phyloP scores from a whole-genome alignment of 2,329 filamentous ascomycete species.

The Verticillium nubilum region DNA sequence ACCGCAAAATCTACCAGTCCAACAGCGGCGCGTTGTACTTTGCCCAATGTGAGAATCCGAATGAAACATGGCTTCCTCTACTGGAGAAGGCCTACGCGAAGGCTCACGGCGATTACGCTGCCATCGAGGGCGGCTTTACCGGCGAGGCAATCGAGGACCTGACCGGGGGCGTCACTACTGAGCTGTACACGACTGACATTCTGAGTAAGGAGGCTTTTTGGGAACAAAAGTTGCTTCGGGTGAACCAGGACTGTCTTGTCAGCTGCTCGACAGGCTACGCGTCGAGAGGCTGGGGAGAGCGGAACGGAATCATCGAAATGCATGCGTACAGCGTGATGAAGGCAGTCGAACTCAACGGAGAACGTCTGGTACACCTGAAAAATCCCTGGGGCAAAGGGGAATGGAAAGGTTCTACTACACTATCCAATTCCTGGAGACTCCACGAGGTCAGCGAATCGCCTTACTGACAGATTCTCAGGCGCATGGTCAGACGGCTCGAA shows the following conservation, averaged over 20 bases:
- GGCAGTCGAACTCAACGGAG: constrained; percentile 52
- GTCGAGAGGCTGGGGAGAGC: constrained; percentile 38
- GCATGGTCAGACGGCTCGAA: constrained; percentile 58
- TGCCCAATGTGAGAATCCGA: constrained; percentile 66
- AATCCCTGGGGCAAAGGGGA: constrained; percentile 81
- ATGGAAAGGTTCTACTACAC: constrained; percentile 71
- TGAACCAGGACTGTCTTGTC: constrained; percentile 73
- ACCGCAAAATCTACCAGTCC: constrained; percentile 65
- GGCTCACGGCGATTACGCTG: constrained; percentile 71
- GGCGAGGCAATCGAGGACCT: constrained; percentile 56
- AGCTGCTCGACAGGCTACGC: constrained; percentile 49
- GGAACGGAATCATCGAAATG: constrained; percentile 51
- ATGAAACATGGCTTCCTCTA: constrained; percentile 76
- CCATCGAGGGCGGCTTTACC: constrained; percentile 67
- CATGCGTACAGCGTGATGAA: constrained; percentile 59
- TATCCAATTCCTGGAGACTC: constrained; percentile 10
- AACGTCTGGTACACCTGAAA: constrained; percentile 58
- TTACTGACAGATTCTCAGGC: constrained; percentile 12
- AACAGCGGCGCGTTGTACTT: constrained; percentile 73
- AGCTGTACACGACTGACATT: constrained; percentile 62
- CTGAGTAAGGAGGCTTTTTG: constrained; percentile 68
- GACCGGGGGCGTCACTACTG: constrained; percentile 61
- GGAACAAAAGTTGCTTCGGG: constrained; percentile 70
- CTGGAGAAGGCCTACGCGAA: constrained; percentile 80
- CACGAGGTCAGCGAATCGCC: too few species aligned